Evolutionary conservation across 148 eudicot genomes (phyloP).

Genomic region (Silene latifolia): DNA sequence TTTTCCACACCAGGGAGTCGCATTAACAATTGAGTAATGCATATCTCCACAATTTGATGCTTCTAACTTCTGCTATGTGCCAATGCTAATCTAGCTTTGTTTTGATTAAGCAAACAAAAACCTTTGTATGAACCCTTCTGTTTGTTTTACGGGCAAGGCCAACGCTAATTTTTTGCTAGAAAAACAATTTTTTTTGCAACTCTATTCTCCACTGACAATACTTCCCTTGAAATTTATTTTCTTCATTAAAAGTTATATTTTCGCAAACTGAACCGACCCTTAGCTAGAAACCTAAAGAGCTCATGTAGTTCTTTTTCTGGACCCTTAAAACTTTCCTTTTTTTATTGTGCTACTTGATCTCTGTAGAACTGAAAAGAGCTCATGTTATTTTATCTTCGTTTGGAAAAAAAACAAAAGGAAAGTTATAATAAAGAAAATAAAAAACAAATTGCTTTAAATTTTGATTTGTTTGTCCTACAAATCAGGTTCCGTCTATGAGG

Average conservation of each 20-base stretch:
- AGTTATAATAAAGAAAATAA: too few species aligned
- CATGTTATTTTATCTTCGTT: too few species aligned
- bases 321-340: neutral
- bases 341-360: neutral
- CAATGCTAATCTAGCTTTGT: slow-evolving; percentile 1
- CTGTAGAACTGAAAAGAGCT: neutral
- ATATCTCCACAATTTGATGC: neutral
- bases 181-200: neutral
- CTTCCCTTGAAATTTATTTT: neutral
- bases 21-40: neutral
- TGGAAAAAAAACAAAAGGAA: too few species aligned
- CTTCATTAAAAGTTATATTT: neutral
- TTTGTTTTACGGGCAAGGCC: too few species aligned
- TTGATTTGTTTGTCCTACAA: slow-evolving; percentile 10
- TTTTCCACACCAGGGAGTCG: neutral
- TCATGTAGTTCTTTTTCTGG: too few species aligned
- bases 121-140: too few species aligned
- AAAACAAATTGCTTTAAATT: neutral
- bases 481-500: slow-evolving; percentile 86
- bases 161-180: too few species aligned
- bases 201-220: neutral
- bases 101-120: neutral
- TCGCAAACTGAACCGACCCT: neutral
- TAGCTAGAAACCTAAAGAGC: too few species aligned
- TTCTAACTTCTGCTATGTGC: neutral